A percentile compares a stretch with the other conserved stretches of the same genome.
These are phyloP conservation scores for Colletotrichum liaoningense DNA, from an alignment of 2,329 filamentous ascomycete species.

Conservation along the genomic window DNA sequence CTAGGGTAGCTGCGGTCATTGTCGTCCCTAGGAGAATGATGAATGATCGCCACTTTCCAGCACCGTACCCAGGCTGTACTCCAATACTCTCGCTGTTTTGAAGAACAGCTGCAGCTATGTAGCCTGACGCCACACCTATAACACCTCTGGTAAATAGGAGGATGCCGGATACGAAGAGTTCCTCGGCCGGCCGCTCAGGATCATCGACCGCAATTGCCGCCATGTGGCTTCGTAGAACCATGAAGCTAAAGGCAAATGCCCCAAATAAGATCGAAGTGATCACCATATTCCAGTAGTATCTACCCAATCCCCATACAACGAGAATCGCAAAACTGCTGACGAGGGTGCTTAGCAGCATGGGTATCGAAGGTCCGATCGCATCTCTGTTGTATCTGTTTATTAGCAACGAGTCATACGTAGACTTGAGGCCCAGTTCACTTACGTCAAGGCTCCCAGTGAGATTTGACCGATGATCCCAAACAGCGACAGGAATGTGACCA, in stretches of 20 bases:
- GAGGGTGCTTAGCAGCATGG: conserved; percentile 16
- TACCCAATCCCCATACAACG: conserved; percentile 7
- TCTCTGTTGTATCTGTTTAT: not conserved
- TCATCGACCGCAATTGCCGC: conserved; percentile 8
- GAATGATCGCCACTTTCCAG: conserved; percentile 12
- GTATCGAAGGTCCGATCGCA: conserved; percentile 2
- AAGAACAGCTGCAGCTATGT: conserved; percentile 15
- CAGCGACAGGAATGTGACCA: conserved; percentile 5
- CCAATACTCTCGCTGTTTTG: conserved; percentile 1
- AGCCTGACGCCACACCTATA: conserved; percentile 14
- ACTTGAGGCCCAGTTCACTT: accelerated
- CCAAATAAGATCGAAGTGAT: conserved; percentile 10
- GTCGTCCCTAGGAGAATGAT: not conserved
- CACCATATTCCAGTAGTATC: conserved; percentile 18
- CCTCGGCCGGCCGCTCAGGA: not conserved
- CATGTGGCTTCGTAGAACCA: conserved; percentile 21
- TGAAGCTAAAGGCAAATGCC: conserved; percentile 22
- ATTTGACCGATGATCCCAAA: conserved; percentile 11
- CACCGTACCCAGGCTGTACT: conserved; percentile 8
- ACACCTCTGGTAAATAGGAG: conserved; percentile 11
- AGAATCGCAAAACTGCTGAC: conserved; percentile 9
- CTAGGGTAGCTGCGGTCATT: conserved; percentile 5
- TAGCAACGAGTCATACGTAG: not conserved
- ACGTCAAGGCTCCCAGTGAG: conserved; percentile 9
- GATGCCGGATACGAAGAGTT: not conserved